Evolutionary conservation across 1,139 yeast species (phyloP).

Genomic region (Pichia kudriavzevii): DNA sequence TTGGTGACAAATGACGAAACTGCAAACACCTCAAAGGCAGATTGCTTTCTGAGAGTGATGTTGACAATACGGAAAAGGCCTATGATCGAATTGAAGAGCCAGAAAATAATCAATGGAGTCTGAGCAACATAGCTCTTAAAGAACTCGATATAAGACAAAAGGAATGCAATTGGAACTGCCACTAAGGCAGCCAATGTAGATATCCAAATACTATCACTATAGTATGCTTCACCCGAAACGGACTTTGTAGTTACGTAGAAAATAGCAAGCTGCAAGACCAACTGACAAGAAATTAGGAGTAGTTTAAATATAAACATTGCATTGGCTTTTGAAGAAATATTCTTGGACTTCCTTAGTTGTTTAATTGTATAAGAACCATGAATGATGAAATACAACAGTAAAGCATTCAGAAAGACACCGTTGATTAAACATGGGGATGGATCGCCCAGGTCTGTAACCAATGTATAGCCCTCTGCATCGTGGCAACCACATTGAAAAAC

Average conservation of each 20-base stretch:
- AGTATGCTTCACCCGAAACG: conserved; percentile 24
- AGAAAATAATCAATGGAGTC: conserved; percentile 65
- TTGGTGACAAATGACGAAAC: conserved; percentile 43
- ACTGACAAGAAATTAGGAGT: conserved; percentile 35
- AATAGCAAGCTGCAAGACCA: conserved; percentile 30
- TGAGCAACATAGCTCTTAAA: conserved; percentile 56
- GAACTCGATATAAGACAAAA: conserved; percentile 66
- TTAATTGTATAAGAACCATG: conserved; percentile 44
- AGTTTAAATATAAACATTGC: conserved; percentile 41
- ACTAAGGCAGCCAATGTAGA: conserved; percentile 35
- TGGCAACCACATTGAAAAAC: conserved; percentile 30
- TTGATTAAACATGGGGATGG: conserved; percentile 79
- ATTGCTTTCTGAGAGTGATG: conserved; percentile 39
- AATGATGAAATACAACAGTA: conserved; percentile 47
- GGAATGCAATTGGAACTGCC: conserved; percentile 44
- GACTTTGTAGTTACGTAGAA: conserved; percentile 25
- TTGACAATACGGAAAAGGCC: conserved; percentile 41
- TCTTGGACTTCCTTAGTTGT: conserved; percentile 24
- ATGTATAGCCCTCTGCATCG: conserved; percentile 67
- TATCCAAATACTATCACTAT: conserved; percentile 36
- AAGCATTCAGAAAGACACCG: conserved; percentile 51
- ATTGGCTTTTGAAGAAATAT: conserved; percentile 19
- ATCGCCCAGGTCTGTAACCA: conserved; percentile 55
- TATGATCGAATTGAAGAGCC: conserved; percentile 52
- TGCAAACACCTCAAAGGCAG: conserved; percentile 35